Evolutionary conservation across 306 rosid genomes (phyloP).

Genomic region (Pterocarpus santalinus): DNA sequence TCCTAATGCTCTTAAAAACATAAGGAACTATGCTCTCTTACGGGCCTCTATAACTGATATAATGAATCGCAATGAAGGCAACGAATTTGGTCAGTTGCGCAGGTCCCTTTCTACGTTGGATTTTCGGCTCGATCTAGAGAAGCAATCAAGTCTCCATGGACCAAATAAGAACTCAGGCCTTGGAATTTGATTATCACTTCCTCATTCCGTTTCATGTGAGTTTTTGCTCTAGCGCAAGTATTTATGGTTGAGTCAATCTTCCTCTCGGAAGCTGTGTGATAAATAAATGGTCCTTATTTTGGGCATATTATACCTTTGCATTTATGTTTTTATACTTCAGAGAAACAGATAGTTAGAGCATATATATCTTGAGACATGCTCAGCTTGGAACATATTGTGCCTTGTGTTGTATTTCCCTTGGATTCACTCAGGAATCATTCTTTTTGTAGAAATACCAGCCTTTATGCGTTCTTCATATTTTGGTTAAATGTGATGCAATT

Average conservation of each 20-base stretch:
- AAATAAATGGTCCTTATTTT: constrained; percentile 31
- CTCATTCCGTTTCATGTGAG: not conserved
- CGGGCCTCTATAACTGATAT: constrained; percentile 73
- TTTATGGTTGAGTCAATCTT: constrained; percentile 15
- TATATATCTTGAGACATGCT: constrained; percentile 3
- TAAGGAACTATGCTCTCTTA: constrained; percentile 61
- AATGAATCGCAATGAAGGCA: constrained; percentile 61
- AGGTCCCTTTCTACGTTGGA: constrained; percentile 70
- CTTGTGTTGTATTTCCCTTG: not conserved
- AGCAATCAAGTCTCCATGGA: constrained; percentile 42
- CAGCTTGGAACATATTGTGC: not conserved
- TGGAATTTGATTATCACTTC: not conserved
- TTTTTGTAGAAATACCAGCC: not conserved
- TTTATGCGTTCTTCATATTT: not conserved
- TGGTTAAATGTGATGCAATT: constrained; percentile 2
- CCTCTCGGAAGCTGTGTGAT: constrained; percentile 22
- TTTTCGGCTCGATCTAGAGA: constrained; percentile 56
- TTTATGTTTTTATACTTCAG: not conserved
- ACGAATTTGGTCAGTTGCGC: constrained; percentile 49
- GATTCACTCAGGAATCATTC: not conserved
- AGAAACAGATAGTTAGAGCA: not conserved
- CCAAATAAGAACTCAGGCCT: constrained; percentile 44
- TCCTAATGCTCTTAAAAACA: constrained; percentile 76
- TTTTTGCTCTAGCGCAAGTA: not conserved
- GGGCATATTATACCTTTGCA: constrained; percentile 17